phyloP scores from a whole-genome alignment of 768 basidiomycete genomes.

The Kwoniella sp. region DNA sequence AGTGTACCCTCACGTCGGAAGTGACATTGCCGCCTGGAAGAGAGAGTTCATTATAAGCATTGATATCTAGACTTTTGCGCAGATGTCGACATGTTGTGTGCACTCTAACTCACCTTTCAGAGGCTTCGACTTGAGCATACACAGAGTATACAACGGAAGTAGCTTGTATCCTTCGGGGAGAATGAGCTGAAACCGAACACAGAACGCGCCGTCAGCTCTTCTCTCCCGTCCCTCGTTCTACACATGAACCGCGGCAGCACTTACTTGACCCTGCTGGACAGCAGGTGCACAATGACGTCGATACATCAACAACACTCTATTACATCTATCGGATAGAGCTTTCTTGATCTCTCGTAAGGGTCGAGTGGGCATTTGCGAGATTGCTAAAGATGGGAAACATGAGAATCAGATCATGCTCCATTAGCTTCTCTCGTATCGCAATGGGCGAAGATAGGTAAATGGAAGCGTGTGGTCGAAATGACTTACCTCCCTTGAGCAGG shows the following conservation, averaged over 20 bases:
- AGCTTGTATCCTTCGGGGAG: conserved; percentile 90
- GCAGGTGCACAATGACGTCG: conserved; percentile 83
- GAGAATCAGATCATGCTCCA: too few species aligned
- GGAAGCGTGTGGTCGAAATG: not conserved
- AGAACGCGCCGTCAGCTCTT: not conserved
- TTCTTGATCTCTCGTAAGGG: conserved; percentile 78
- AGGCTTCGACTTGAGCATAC: conserved; percentile 83
- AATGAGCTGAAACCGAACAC: conserved; percentile 67
- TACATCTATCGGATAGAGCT: conserved; percentile 78
- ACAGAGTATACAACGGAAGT: conserved; percentile 77
- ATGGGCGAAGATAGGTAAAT: not conserved
- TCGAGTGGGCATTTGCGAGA: conserved; percentile 65
- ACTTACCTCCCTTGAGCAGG: conserved; percentile 76
- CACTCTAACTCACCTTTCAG: conserved; percentile 73
- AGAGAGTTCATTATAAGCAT: not conserved
- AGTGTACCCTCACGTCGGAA: conserved; percentile 89
- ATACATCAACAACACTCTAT: conserved; percentile 79
- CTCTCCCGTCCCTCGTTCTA: not conserved
- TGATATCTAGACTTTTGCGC: not conserved
- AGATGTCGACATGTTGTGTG: not conserved
- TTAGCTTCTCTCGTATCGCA: not conserved
- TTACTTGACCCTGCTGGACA: conserved; percentile 75
- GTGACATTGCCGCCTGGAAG: conserved; percentile 77
- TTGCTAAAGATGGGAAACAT: conserved; percentile 68
- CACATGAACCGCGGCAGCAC: too few species aligned